Conservation (phyloP, 164 flowering plant genomes). For the Tetracentron sinense region DNA sequence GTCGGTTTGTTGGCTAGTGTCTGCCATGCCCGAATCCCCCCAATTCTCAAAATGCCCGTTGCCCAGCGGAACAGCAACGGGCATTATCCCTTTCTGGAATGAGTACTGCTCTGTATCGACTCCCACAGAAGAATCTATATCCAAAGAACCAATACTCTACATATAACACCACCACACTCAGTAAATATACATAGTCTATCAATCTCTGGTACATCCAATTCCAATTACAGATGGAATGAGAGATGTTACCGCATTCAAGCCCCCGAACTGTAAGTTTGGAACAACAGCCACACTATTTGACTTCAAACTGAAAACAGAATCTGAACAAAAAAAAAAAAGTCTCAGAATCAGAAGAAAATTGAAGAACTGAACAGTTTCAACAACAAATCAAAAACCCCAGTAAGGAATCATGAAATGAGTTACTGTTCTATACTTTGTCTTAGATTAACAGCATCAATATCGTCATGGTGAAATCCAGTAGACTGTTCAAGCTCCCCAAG, state of each 20-base stretch:
- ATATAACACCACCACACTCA: background rate
- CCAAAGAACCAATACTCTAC: conserved; percentile 30
- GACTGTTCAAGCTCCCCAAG: conserved; percentile 58
- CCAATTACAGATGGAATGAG: background rate
- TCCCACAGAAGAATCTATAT: conserved; percentile 22
- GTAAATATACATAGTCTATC: background rate
- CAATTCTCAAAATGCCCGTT: conserved; percentile 58
- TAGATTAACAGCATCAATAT: conserved; percentile 65
- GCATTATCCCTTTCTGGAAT: conserved; percentile 28
- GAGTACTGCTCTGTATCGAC: conserved; percentile 37
- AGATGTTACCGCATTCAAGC: conserved; percentile 37
- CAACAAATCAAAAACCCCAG: background rate
- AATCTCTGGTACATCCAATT: background rate
- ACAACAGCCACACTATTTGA: conserved; percentile 30
- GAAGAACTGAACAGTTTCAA: conserved; percentile 9
- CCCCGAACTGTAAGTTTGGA: conserved; percentile 33
- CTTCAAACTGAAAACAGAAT: conserved; percentile 31
- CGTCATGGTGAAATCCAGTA: conserved; percentile 43
- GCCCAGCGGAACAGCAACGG: conserved; percentile 24
- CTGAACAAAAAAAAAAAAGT: conserved; percentile 13
- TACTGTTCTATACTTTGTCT: conserved; percentile 38
- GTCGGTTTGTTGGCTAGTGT: conserved; percentile 74
- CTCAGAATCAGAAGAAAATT: conserved; percentile 5
- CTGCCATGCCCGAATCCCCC: conserved; percentile 76
- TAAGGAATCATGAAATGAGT: conserved; percentile 5